Percentiles rank a stretch among this genome's conserved stretches.
Conservation (phyloP, 768 basidiomycete genomes). For the Aureoboletus auriporus region DNA sequence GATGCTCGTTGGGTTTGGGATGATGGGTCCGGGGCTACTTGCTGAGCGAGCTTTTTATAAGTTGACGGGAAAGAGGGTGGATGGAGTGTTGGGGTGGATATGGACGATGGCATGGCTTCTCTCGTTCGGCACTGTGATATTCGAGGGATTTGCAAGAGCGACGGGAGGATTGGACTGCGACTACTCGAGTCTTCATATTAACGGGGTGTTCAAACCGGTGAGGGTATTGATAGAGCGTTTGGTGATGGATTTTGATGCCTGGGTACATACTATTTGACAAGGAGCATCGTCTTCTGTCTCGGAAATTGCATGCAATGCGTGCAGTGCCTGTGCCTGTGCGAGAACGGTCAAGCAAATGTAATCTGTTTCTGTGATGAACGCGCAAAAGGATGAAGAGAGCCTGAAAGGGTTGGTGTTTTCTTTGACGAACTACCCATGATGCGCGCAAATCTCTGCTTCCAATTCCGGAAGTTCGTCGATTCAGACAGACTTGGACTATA, state of each 20-base stretch:
- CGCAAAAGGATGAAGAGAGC: too few species aligned
- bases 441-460: too few species aligned
- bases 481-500: too few species aligned
- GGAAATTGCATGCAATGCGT: too few species aligned
- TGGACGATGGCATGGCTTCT: conserved; percentile 34
- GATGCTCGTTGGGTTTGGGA: conserved; percentile 48
- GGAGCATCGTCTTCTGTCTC: too few species aligned
- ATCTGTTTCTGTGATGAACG: too few species aligned
- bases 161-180: conserved; percentile 6
- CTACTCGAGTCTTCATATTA: conserved; percentile 1
- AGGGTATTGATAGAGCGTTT: conserved; percentile 7
- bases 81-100: conserved; percentile 25
- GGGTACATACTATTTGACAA: conserved; percentile 4
- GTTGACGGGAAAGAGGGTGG: conserved; percentile 26
- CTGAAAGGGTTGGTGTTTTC: too few species aligned
- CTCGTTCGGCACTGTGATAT: conserved; percentile 20
- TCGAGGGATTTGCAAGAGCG: conserved; percentile 18
- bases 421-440: too few species aligned
- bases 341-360: too few species aligned
- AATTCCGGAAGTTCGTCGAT: too few species aligned
- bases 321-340: too few species aligned
- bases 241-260: conserved; percentile 10
- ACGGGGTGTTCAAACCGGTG: background rate
- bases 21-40: conserved; percentile 49
- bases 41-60: conserved; percentile 35